Percentiles rank a stretch among this genome's conserved stretches.
These are phyloP conservation scores for Nicotiana tabacum DNA, from an alignment of 257 asterid genomes.

Conservation along the genomic window DNA sequence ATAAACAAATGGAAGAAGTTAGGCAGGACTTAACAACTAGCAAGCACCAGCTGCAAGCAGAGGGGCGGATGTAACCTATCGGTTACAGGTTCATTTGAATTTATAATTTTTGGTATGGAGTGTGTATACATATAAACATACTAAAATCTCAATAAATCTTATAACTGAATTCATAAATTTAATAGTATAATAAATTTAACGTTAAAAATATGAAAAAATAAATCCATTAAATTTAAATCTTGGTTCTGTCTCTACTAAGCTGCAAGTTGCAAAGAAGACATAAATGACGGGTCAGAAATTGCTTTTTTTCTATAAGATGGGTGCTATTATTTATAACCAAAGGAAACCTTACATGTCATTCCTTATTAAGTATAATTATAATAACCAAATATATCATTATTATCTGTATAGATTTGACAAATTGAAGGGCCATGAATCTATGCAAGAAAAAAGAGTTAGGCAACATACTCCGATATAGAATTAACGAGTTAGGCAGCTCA, in stretches of 20 bases:
- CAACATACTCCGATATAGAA: background rate
- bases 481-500: background rate
- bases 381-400: background rate
- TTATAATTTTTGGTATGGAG: accelerated
- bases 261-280: background rate
- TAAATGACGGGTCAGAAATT: background rate
- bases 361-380: background rate
- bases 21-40: background rate
- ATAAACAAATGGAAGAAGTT: background rate
- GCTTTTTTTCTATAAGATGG: background rate
- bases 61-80: too few species aligned
- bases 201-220: too few species aligned
- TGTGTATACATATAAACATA: too few species aligned
- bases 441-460: background rate
- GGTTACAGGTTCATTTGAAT: too few species aligned
- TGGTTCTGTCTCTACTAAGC: too few species aligned
- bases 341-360: background rate
- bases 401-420: conserved; percentile 6
- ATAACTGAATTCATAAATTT: too few species aligned
- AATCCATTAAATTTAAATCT: too few species aligned
- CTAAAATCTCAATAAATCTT: too few species aligned
- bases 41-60: background rate
- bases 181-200: too few species aligned
- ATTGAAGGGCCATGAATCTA: background rate
- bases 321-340: background rate